Evolutionary conservation across 176 grass and related monocot genomes (phyloP).

Genomic region (Raddia distichophylla): DNA sequence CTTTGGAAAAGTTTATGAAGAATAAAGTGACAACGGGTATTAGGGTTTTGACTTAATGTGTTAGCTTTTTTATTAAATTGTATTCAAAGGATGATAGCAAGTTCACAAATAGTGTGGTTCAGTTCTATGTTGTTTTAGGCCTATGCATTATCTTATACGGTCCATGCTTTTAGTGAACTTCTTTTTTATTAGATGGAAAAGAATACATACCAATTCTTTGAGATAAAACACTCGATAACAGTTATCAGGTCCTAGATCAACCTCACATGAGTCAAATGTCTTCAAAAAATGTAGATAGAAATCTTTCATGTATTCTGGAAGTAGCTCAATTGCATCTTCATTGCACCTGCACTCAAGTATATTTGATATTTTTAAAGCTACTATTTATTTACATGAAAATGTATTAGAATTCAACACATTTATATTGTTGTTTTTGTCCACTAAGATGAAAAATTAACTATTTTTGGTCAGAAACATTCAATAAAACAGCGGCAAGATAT

Average conservation of each 20-base stretch:
- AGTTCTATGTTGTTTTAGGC: not conserved
- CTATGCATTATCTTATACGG: not conserved
- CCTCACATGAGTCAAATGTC: constrained; percentile 24
- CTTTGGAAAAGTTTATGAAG: not conserved
- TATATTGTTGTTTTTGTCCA: too few relatives aligned
- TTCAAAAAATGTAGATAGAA: constrained; percentile 23
- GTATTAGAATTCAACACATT: not conserved
- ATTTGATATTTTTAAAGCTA: not conserved
- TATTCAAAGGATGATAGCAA: not conserved
- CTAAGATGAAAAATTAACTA: too few relatives aligned
- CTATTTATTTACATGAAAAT: not conserved
- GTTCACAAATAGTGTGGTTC: not conserved
- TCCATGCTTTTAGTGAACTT: not conserved
- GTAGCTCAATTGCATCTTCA: not conserved
- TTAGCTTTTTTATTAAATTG: not conserved
- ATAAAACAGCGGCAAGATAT: not conserved
- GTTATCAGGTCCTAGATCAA: not conserved
- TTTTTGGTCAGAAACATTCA: not conserved
- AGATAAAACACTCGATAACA: constrained; percentile 11
- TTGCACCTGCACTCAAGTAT: constrained; percentile 22
- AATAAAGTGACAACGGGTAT: not conserved
- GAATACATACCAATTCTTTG: constrained; percentile 23
- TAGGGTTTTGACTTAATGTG: not conserved
- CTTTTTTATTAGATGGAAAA: not conserved
- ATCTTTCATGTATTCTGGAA: constrained; percentile 42